Evolutionary conservation across 2,329 filamentous ascomycete species (phyloP), one percentile per base, ranked within the genome.

Genomic region (Pseudogymnoascus pannorum): DNA sequence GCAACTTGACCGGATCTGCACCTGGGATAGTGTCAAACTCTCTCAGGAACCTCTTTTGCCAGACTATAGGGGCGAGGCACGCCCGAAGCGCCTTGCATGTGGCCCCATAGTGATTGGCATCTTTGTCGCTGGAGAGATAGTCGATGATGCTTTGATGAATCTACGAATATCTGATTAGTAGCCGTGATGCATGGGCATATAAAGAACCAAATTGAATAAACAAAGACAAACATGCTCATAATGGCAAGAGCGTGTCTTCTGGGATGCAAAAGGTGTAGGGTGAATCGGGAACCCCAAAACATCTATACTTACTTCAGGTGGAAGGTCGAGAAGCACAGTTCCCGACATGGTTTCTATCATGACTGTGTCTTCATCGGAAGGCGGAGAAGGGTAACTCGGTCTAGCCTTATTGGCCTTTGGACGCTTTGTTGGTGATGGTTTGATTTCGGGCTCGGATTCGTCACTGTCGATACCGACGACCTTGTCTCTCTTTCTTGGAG

Each of bases 51-150:
- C 71, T 73, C 36, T 67, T 64, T 35, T 76, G 75, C 80, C 80
- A 83, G 67, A 81, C 78, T 5, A 74, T 76, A 22, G 65, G 61
- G 8, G 72, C 66, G 60, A 81, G 68, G 5, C 77, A 73, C 64
- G 72, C 60, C 33, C 71, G 68, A 0, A 76, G 75, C 3, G 65
- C 66, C 6, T 66, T 69, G 69, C 79, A 81, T 18, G 76, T 65
- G 1, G 67, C 61, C 5, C 72, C 68, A 66, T 76, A 81, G 59
- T 65, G 72, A 22, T 68, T 66, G 12, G 83, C 66, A 63, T 82
- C 78, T 16, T 67, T 65, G 66, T 82, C 79, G 6, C 54, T 40
- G 5, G 65, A 61, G 9, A 73, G 62, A 59, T 54, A 68, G 3
- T 35, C 48, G 14, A 64, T 64, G 18, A 73, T 72, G 2, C 64